Conservation (phyloP, 2,329 filamentous ascomycete genomes). For the Dothideomycetidae sp. region DNA sequence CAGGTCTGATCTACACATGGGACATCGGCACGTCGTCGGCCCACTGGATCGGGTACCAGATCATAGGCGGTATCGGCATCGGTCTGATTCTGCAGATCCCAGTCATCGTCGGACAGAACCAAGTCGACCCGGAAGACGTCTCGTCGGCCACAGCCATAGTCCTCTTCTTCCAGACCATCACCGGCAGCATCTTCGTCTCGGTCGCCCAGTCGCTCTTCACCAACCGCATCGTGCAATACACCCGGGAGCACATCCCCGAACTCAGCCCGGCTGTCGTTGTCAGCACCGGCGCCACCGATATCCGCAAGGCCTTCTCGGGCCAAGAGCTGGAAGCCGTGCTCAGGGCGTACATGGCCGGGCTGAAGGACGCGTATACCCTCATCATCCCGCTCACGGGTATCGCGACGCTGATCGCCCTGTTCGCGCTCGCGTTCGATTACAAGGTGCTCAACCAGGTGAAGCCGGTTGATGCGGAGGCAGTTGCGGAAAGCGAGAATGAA, state of each 20-base stretch:
- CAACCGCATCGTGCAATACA: constrained; percentile 24
- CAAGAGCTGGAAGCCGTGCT: constrained; percentile 20
- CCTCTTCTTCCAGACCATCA: constrained; percentile 29
- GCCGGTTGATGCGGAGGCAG: constrained; percentile 4
- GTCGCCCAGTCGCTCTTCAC: constrained; percentile 30
- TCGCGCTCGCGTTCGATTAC: constrained; percentile 7
- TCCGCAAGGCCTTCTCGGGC: constrained; percentile 23
- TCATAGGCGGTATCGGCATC: constrained; percentile 30
- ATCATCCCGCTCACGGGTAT: constrained; percentile 13
- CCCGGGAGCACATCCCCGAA: constrained; percentile 23
- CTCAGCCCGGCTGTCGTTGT: constrained; percentile 25
- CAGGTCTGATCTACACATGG: constrained; percentile 31
- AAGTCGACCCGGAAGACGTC: constrained; percentile 25
- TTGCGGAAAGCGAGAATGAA: not conserved
- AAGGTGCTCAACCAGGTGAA: constrained; percentile 7
- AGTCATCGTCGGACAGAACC: constrained; percentile 27
- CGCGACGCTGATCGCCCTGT: constrained; percentile 2
- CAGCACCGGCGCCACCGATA: constrained; percentile 31
- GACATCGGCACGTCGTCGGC: constrained; percentile 23
- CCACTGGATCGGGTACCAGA: constrained; percentile 36
- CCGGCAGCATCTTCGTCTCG: constrained; percentile 30
- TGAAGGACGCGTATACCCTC: constrained; percentile 17
- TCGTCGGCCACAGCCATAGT: constrained; percentile 27
- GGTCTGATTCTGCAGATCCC: constrained; percentile 30
- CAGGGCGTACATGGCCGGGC: constrained; percentile 22